Evolutionary conservation across 192 early-diverging fungal genomes (phyloP), one percentile per base, ranked within the genome.

Genomic region (Funneliformis geosporum): DNA sequence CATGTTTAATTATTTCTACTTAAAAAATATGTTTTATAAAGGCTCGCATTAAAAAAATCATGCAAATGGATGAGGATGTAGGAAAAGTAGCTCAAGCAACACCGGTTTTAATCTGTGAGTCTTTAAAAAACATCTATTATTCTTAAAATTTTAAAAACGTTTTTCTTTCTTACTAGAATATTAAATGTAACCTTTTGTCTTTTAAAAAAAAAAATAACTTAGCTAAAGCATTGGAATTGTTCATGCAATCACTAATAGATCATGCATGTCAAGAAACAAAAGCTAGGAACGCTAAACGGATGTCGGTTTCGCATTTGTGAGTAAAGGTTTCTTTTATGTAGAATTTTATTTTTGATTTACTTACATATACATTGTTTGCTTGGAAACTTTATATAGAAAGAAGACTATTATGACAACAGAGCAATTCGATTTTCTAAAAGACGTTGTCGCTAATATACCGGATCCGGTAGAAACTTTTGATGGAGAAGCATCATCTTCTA

Each of bases 1-100:
- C 14, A 25, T 25, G 33, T 28, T 25, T 70, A 60, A 33, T 33
- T 33, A 33, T 33, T 33, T 33, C 46, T 82, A 66, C 60, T 50
- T 25, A 59, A 67, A 60, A 70, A 71, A 21, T 39, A 69, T 28
- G 38, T 83, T n/a, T 16, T 21, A 14, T 28, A 62, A 86, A 98
- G 96, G 97, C 96, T 23, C 93, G 98, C 50, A 99, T 99, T 87
- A 99, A 99, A 83, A 97, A 98, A 90, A 99, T 99, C 77, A 99
- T 99, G 98, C 95, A 98, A 82, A 90, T 94, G 85, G 98, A 99
- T 84, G 98, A 99, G 67, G 98, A 99, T 81, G 96, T 99, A 3
- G 98, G 98, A 64, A 99, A 99, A 84, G 96, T 99, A 82, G 95
- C 97, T 1, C 95, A 96, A 80, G 96, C 95, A 27, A 99, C 98